Conservation (phyloP, 768 basidiomycete genomes). For the Hericium coralloides region DNA sequence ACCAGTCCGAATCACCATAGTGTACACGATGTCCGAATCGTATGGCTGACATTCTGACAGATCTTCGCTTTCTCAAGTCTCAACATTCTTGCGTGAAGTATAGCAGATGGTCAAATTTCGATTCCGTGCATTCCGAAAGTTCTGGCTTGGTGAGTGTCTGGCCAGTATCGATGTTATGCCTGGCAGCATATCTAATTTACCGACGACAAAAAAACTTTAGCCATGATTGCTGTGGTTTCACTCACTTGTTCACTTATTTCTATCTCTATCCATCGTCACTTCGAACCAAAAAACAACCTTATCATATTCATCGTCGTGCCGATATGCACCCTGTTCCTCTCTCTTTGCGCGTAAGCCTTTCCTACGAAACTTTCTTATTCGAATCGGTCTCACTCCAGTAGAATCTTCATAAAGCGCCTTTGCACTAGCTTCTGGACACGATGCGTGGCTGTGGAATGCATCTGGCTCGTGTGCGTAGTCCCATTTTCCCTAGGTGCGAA, state of each 20-base stretch:
- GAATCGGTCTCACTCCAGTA: not conserved
- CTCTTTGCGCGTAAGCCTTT: not conserved
- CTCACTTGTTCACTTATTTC: slow-evolving; percentile 6
- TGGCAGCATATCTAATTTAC: no score
- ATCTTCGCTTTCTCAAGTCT: no score
- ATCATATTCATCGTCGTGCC: slow-evolving; percentile 9
- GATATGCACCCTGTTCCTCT: slow-evolving; percentile 4
- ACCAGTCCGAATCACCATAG: no score
- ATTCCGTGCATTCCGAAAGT: slow-evolving; percentile 14
- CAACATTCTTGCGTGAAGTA: no score
- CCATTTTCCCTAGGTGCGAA: slow-evolving; percentile 10
- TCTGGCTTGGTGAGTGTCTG: slow-evolving; percentile 9
- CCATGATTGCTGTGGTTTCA: slow-evolving; percentile 1
- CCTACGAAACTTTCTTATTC: not conserved
- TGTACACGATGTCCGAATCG: no score
- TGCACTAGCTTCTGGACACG: slow-evolving; percentile 1
- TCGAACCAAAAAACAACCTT: slow-evolving; percentile 10
- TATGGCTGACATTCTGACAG: no score
- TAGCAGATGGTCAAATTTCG: slow-evolving; percentile 1
- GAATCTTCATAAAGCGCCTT: slow-evolving; percentile 7
- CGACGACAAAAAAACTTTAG: not conserved
- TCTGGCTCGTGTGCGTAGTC: slow-evolving; percentile 12
- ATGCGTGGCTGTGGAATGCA: slow-evolving; percentile 13
- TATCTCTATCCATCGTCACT: slow-evolving; percentile 1
- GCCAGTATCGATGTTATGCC: not conserved